Evolutionary conservation across 495 filamentous ascomycete genomes (phyloP).

Genomic region (Darksidea phi): DNA sequence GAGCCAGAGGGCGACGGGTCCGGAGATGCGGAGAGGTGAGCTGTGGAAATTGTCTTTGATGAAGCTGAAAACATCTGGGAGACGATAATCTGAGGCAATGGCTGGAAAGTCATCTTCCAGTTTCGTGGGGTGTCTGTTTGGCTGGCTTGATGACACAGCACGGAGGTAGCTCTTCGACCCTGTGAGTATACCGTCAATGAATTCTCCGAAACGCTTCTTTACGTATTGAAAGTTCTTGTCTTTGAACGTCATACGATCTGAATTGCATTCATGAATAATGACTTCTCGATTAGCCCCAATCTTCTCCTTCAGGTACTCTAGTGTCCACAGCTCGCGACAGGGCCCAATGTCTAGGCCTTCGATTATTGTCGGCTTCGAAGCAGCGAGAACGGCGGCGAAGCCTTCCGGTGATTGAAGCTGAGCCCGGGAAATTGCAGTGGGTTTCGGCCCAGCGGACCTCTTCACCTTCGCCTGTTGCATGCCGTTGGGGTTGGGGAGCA

Average conservation of each 20-base stretch:
- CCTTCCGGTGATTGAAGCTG: conserved; percentile 51
- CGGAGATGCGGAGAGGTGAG: conserved; percentile 76
- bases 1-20: conserved; percentile 84
- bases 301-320: conserved; percentile 63
- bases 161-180: conserved; percentile 74
- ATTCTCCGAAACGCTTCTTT: conserved; percentile 65
- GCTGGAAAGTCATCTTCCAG: conserved; percentile 68
- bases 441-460: conserved; percentile 4
- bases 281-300: conserved; percentile 66
- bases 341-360: conserved; percentile 63
- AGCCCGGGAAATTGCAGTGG: conserved; percentile 51
- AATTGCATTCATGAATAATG: conserved; percentile 35
- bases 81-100: conserved; percentile 65
- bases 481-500: neutral
- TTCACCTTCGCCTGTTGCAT: neutral
- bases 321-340: conserved; percentile 66
- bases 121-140: conserved; percentile 65
- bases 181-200: conserved; percentile 60
- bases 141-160: conserved; percentile 66
- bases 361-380: conserved; percentile 64
- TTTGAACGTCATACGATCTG: conserved; percentile 71
- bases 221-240: conserved; percentile 78
- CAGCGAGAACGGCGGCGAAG: conserved; percentile 59
- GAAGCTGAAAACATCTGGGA: conserved; percentile 66
- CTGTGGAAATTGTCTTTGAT: conserved; percentile 63